Conservation (phyloP, 2,329 filamentous ascomycete species). For the Cytospora paraplurivora region DNA sequence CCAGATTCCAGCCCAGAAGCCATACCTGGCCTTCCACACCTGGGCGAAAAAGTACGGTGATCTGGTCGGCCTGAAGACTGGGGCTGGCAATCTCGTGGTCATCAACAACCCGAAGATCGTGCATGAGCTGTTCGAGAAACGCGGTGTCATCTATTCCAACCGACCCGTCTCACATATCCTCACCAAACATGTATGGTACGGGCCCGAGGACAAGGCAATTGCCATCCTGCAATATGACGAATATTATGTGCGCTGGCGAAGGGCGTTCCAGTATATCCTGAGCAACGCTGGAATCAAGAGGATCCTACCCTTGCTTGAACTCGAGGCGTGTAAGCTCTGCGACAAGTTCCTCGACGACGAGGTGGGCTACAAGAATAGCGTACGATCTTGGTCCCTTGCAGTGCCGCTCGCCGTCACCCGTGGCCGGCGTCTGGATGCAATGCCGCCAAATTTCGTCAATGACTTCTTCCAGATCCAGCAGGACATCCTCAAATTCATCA, state of each 20-base stretch:
- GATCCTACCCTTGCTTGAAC: conserved; percentile 10
- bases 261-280: conserved; percentile 2
- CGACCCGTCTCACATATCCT: conserved; percentile 37
- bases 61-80: conserved; percentile 39
- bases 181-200: neutral
- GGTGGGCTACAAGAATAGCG: neutral
- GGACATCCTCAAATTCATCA: neutral
- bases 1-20: conserved; percentile 33
- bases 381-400: conserved; percentile 4
- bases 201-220: conserved; percentile 1
- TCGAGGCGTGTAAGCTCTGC: neutral
- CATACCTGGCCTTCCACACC: conserved; percentile 36
- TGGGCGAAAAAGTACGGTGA: conserved; percentile 41
- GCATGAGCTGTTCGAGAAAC: conserved; percentile 42
- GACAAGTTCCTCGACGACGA: neutral
- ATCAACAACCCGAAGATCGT: conserved; percentile 39
- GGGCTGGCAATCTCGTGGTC: conserved; percentile 38
- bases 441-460: neutral
- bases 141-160: conserved; percentile 43
- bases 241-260: conserved; percentile 5
- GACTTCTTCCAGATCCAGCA: conserved; percentile 10
- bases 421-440: neutral
- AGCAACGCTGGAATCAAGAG: conserved; percentile 10
- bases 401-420: conserved; percentile 1
- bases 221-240: conserved; percentile 16